Base-by-base conservation (phyloP, 2,329 filamentous ascomycete genomes). In the Venturia asperata region DNA sequence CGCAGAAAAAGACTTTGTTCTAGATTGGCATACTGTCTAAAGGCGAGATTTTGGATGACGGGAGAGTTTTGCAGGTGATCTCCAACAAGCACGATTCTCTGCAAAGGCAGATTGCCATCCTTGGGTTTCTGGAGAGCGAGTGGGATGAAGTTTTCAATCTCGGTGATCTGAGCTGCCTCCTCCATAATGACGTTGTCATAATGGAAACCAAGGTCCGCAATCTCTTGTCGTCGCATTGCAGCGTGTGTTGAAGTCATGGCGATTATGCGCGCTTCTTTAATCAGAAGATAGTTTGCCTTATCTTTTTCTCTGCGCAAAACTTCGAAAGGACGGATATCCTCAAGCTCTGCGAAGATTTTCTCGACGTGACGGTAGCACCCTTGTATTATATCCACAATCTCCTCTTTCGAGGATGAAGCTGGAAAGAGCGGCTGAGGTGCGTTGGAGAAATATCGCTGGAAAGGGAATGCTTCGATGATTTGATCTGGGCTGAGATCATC, bases 161-260 rank as follows among this genome's bases (percentile, higher is more conserved):
- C 94, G 0, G 93, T 99, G 72, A 99, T 93, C 73, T 99, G 94
- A 15, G 94, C 94, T 5, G 94, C 93, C 81, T 99, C 94, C 79
- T 99, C 94, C 90, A 99, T 97, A 64, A 99, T 83, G 15, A 99
- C 89, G 69, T 96, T 99, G 79, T 97, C 92, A 72, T 99, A 99
- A 70, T 91, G 91, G 77, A 99, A 99, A 19, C 92, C 92, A n/a
- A 97, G 83, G 19, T 85, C 83, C 0, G 91, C 89, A 70, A 99
- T 97, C 71, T 97, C 93, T 68, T 91, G 87, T 68, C 93, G 83
- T 67, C 92, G 87, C 83, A 99, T 99, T 1, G 94, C 94, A 5
- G 94, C 95, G 75, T 99, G 94, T 0, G 95, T 99, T 4, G 92
- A 95, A 21, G 94, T 99, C 95, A 99, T 99, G 66, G 94, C 95